Evolutionary conservation across 495 filamentous ascomycete genomes (phyloP), one percentile per base, ranked within the genome.

Genomic region (Penicillium cosmopolitanum): DNA sequence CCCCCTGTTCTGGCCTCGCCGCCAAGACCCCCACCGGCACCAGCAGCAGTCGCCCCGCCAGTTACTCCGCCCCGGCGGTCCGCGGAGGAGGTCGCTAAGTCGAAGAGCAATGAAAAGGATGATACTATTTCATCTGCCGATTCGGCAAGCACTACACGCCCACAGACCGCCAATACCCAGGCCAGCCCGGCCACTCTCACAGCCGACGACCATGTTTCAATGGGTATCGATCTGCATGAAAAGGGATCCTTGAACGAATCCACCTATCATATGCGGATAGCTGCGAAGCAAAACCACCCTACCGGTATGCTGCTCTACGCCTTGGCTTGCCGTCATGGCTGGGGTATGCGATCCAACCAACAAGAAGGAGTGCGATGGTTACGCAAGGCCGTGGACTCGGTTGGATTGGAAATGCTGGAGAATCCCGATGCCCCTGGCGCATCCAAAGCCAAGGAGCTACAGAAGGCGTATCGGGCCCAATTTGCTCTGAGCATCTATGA

Each of bases 291-390:
- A 42, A 88, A 89, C 12, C 85, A 95, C 52, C 93, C 95, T 0
- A 96, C 92, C 0, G 95, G 87, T 12, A 98, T 98, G 95, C 80
- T 98, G 6, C 80, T 98, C 9, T 98, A 97, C 73, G 96, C 94
- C 5, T 82, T 98, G 42, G 96, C 95, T 34, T 97, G 93, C 68
- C 86, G 96, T n/a, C 95, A 98, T 69, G 95, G 95, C 28, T 98
- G 95, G 95, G 95, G 95, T 10, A 97, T 97, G 91, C 86, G 91
- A 16, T 84, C 91, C 16, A 96, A 97, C 69, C 91, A 89, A 62
- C 80, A 80, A 35, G 95, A 98, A 75, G 96, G 89, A 9, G 90
- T 98, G 3, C 84, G 85, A 66, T 98, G 95, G 95, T 77, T 96
- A 50, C 85, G 90, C 31, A 92, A 91, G 63, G 95, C 96, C 4